Conservation (phyloP, 1,139 yeast species). For the Petasospora fabianii region DNA sequence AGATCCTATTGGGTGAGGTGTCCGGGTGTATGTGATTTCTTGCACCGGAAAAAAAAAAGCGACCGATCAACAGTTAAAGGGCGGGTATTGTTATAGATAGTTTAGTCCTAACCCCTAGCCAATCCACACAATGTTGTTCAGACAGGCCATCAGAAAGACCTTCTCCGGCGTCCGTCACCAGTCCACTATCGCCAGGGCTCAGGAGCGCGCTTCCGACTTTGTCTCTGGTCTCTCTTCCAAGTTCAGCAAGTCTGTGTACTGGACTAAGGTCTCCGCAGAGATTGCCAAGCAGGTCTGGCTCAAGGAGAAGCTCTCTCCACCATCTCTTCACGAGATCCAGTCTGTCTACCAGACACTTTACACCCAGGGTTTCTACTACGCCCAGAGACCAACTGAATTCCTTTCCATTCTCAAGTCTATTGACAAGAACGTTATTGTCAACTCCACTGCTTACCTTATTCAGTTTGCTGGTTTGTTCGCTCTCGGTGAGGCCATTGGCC, state of each 20-base stretch:
- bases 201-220: constrained; percentile 38
- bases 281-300: constrained; percentile 85
- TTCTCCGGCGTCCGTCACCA: constrained; percentile 38
- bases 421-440: constrained; percentile 53
- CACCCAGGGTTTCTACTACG: constrained; percentile 36
- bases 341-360: constrained; percentile 60
- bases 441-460: constrained; percentile 71
- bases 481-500: constrained; percentile 94
- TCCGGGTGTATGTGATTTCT: not conserved
- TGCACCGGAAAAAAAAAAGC: constrained; percentile 4
- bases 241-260: constrained; percentile 61
- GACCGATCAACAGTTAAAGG: not conserved
- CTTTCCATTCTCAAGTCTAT: constrained; percentile 41
- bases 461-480: constrained; percentile 91
- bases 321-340: constrained; percentile 74
- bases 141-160: constrained; percentile 19
- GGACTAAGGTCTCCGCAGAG: constrained; percentile 88
- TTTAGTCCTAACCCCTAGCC: not conserved
- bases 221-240: constrained; percentile 23
- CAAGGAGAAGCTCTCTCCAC: constrained; percentile 93
- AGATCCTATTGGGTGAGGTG: not conserved
- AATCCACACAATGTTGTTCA: constrained; percentile 13
- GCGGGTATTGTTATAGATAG: too few species aligned
- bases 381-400: constrained; percentile 43
- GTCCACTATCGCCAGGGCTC: constrained; percentile 34